Conservation (phyloP, 2,329 filamentous ascomycete genomes). For the Capronia epimyces region DNA sequence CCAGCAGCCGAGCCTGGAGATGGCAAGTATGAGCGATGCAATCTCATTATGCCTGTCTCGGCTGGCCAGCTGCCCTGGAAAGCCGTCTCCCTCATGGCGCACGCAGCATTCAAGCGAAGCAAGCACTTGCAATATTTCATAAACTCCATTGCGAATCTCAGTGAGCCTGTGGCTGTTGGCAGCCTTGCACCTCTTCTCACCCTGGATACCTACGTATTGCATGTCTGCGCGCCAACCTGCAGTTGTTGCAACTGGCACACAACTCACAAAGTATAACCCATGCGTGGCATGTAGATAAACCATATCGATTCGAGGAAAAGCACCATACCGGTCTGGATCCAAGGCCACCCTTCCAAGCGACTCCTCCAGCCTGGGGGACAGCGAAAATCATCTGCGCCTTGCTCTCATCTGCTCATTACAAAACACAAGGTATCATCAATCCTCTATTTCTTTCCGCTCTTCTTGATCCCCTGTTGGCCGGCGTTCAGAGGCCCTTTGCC, state of each 20-base stretch:
- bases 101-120: too few relatives aligned
- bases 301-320: not conserved
- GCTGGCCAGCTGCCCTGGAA: too few relatives aligned
- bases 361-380: not conserved
- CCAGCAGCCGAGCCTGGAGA: not conserved
- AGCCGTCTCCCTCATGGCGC: too few relatives aligned
- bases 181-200: not conserved
- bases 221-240: not conserved
- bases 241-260: not conserved
- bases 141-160: not conserved
- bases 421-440: not conserved
- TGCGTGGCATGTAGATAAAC: not conserved
- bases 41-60: not conserved
- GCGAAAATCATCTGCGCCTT: slow-evolving; percentile 16
- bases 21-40: not conserved
- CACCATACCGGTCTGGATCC: not conserved
- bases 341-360: not conserved
- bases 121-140: not conserved
- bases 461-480: slow-evolving; percentile 88
- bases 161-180: not conserved
- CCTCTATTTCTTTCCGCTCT: slow-evolving; percentile 78
- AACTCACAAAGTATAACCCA: not conserved
- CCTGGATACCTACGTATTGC: not conserved
- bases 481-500: slow-evolving; percentile 86
- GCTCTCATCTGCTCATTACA: slow-evolving; percentile 16